Evolutionary conservation across 805 yeast genomes (phyloP).

Genomic region (Zygoascus flipseniorum): DNA sequence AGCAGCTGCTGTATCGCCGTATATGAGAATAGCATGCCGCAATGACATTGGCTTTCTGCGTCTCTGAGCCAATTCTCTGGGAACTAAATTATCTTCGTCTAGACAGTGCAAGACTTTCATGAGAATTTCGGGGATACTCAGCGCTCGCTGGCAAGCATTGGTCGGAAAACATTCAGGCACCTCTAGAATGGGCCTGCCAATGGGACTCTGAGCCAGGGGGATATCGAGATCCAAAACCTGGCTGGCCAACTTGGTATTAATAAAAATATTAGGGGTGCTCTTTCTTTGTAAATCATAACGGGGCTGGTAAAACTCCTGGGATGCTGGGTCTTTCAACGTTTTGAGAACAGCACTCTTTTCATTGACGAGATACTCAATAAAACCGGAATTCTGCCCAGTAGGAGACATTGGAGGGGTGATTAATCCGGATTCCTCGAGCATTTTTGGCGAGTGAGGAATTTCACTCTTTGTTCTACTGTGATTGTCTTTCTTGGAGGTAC

Average conservation of each 20-base stretch:
- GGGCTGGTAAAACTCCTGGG: not conserved
- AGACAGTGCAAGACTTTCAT: slow-evolving; percentile 50
- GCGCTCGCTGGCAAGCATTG: slow-evolving; percentile 36
- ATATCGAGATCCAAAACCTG: slow-evolving; percentile 2
- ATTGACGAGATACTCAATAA: not conserved
- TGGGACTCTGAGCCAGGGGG: not conserved
- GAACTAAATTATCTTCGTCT: slow-evolving; percentile 48
- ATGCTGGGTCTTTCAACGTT: not conserved
- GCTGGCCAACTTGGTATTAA: not conserved
- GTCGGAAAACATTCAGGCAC: not conserved
- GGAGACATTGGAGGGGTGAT: not conserved
- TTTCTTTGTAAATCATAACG: not conserved
- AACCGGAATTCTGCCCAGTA: not conserved
- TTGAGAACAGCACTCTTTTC: slow-evolving; percentile 1
- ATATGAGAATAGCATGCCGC: slow-evolving; percentile 59
- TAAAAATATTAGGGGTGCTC: not conserved
- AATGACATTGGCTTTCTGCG: slow-evolving; percentile 63
- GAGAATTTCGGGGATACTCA: slow-evolving; percentile 71
- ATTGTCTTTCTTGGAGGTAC: not conserved
- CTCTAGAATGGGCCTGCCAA: not conserved
- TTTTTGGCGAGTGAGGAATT: not conserved
- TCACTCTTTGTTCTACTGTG: not conserved
- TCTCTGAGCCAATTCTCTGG: slow-evolving; percentile 50
- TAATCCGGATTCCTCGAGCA: not conserved
- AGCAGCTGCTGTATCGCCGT: slow-evolving; percentile 46